phyloP scores from a whole-genome alignment of 2,329 filamentous ascomycete species.

The Neophaeococcomyces mojaviensis region DNA sequence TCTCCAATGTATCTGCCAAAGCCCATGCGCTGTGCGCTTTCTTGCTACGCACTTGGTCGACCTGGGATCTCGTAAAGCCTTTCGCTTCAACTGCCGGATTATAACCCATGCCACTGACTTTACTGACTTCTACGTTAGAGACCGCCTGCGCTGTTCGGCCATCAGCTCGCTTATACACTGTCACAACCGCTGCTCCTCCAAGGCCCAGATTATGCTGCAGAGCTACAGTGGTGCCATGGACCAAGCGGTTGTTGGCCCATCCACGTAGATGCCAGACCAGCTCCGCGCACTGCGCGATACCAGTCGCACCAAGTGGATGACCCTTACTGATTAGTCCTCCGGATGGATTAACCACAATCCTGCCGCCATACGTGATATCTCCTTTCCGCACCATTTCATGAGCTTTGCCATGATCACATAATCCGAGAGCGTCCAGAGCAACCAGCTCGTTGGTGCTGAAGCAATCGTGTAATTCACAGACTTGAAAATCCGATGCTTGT shows the following conservation, averaged over 20 bases:
- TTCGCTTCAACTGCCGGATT: constrained; percentile 86
- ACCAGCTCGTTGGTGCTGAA: constrained; percentile 95
- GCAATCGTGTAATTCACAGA: constrained; percentile 93
- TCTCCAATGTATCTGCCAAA: too few relatives aligned
- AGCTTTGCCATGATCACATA: constrained; percentile 71
- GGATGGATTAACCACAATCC: constrained; percentile 80
- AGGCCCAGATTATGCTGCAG: constrained; percentile 91
- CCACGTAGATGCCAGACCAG: constrained; percentile 91
- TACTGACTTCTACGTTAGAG: constrained; percentile 56
- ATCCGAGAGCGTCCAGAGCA: constrained; percentile 75
- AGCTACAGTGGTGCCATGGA: constrained; percentile 61
- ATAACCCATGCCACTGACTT: constrained; percentile 67
- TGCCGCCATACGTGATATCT: constrained; percentile 78
- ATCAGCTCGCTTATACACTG: constrained; percentile 80
- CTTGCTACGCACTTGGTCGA: constrained; percentile 55
- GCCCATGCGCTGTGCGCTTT: too few relatives aligned
- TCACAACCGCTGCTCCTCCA: constrained; percentile 83
- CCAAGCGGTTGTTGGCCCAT: constrained; percentile 84
- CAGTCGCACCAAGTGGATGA: constrained; percentile 81
- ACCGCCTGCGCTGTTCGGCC: constrained; percentile 57
- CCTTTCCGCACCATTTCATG: constrained; percentile 82
- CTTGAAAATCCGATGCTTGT: constrained; percentile 60
- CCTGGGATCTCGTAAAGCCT: constrained; percentile 75
- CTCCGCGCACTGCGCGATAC: constrained; percentile 92
- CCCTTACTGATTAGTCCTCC: constrained; percentile 94